Base-by-base conservation (phyloP, 768 basidiomycete genomes). In the Scleroderma citrinum region DNA sequence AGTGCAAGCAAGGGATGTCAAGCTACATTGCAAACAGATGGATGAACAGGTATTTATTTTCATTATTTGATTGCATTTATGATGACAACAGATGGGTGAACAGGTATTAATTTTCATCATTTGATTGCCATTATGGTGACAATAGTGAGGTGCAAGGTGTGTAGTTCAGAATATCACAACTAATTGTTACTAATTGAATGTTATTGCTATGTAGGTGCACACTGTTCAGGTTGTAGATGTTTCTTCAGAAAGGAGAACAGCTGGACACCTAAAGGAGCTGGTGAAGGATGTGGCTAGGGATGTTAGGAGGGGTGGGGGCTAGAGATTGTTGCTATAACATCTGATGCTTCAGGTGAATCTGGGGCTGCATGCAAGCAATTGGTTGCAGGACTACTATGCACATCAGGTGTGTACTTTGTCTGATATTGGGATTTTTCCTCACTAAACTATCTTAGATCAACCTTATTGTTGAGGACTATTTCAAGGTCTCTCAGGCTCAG, bases 391-490 rank as follows among this genome's bases (percentile, higher is more conserved):
- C 39, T 48, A 26, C 19, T 47, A 47, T 47, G 36, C 46, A 37
- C 34, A 47, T 38, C 46, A 47, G 23, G 46, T 47, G 13, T 19
- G 24, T 13, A 6, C 32, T 23, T 26, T 36, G 24, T 24, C 12
- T n/a, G 12, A 20, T 11, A 40, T 19, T 19, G 4, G 24, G 14
- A 40, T 40, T 2, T 40, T 24, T n/a, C n/a, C 16, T 26, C n/a
- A 48, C 37, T 48, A 40, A 23, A 19, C 2, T n/a, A 13, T 56
- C 30, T 56, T 57, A 71, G 67, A 57, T 69, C 5, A 71, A 71
- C 54, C 62, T 71, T 6, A 48, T 73, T 38, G 64, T 71, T 23
- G 59, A 65, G 2, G 61, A 73, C 49, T 71, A 66, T 49, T 69
- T 71, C 52, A 63, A 64, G 34, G 42, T 42, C 11, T 56, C 47